Evolutionary conservation across 2,329 filamentous ascomycete species (phyloP).

Genomic region (Orbilia ellipsospora): DNA sequence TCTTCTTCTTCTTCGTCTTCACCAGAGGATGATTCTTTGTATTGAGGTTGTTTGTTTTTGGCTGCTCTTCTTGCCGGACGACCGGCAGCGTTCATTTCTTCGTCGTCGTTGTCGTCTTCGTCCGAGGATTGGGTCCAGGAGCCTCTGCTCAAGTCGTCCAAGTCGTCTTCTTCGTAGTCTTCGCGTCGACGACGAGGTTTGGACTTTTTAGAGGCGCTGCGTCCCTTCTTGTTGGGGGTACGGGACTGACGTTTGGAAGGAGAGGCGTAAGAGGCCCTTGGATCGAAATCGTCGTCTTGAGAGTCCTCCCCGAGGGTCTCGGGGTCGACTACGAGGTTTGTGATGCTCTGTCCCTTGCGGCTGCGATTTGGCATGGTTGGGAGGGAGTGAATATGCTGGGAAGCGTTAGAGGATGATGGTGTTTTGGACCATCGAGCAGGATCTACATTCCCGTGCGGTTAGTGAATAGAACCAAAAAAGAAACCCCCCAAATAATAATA

Average conservation of each 20-base stretch:
- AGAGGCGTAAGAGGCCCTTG: slow-evolving; percentile 43
- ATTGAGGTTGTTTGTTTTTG: slow-evolving; percentile 43
- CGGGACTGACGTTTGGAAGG: slow-evolving; percentile 46
- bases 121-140: slow-evolving; percentile 29
- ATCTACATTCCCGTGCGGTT: slow-evolving; percentile 25
- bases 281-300: slow-evolving; percentile 50
- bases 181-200: slow-evolving; percentile 39
- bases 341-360: slow-evolving; percentile 53
- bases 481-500: neutral
- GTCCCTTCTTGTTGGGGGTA: slow-evolving; percentile 32
- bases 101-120: slow-evolving; percentile 40
- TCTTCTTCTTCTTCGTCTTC: slow-evolving; percentile 10
- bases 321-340: slow-evolving; percentile 53
- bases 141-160: slow-evolving; percentile 45
- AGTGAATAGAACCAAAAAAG: neutral
- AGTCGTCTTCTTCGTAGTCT: slow-evolving; percentile 53
- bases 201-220: slow-evolving; percentile 30
- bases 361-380: slow-evolving; percentile 48
- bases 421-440: slow-evolving; percentile 43
- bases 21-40: slow-evolving; percentile 53
- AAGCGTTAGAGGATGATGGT: slow-evolving; percentile 32
- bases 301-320: slow-evolving; percentile 50
- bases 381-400: slow-evolving; percentile 3
- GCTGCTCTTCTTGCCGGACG: slow-evolving; percentile 54
- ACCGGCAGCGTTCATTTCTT: slow-evolving; percentile 56